Base-by-base conservation (phyloP, 768 basidiomycete species). In the Glaciozyma antarctica region DNA sequence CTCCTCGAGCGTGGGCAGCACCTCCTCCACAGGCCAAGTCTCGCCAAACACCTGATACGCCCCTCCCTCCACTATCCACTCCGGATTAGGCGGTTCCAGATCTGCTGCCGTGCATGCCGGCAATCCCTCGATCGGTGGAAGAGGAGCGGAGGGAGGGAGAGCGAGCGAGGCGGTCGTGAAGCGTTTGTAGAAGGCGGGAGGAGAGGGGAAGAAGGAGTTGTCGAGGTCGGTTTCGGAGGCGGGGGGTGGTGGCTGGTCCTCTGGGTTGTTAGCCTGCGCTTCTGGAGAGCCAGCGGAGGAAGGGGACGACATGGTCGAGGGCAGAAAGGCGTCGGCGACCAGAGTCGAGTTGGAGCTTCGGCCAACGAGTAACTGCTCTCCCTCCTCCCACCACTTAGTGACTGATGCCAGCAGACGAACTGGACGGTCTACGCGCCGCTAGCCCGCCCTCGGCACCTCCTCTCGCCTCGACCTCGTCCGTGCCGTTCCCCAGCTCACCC, bases 51-150 rank as follows among this genome's bases (percentile, higher is more conserved):
- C 86, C 60, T 82, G 82, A 75, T 90, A 94, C 67, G 83, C 80
- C 1, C 86, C 86, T 66, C 89, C 88, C 70, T 91, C 88, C 2
- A 88, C 80, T 59, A 94, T 87, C 90, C 90, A 92, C 73, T 92
- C 90, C 19, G 88, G 85, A 53, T 89, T 82, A 45, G 91, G 91
- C 76, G 87, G 90, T 74, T 91, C 87, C 15, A 94, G 81, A 79
- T 54, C 78, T 69, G 13, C 67, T 70, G 4, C 78, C 74, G 38
- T 85, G 81, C 49, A 63, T 30, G 1, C 67, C 32, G 53, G 73
- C 55, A 63, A 79, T 82, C 32, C 59, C 2, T 61, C 61, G 0
- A 63, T 60, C 17, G 61, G 44, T 5, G 55, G 19, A 58, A 65
- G 55, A 63, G 38, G 7, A 0, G 89, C 80, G 22, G 88, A 75